phyloP scores from a whole-genome alignment of 345 rosid genomes.

The Euphorbia lathyris region DNA sequence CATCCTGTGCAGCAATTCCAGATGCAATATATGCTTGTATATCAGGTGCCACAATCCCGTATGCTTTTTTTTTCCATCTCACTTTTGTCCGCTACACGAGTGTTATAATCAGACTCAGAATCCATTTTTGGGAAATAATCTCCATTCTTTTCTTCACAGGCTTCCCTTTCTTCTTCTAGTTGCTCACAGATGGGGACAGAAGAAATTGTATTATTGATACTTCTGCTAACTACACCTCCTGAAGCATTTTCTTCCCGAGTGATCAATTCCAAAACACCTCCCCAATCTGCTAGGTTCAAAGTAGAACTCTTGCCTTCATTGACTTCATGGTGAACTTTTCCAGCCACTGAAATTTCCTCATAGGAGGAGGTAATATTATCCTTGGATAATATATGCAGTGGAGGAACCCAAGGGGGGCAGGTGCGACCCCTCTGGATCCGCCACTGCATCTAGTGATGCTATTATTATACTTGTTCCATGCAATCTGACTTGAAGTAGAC shows the following conservation, averaged over 20 bases:
- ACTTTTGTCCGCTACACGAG: constrained; percentile 20
- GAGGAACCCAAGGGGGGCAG: too few relatives aligned
- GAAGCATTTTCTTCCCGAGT: constrained; percentile 5
- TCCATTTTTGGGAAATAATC: constrained; percentile 15
- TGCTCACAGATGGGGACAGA: constrained; percentile 6
- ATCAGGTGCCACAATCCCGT: constrained; percentile 64
- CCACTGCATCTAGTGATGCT: background rate
- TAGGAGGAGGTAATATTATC: constrained; percentile 7
- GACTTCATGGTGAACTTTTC: constrained; percentile 12
- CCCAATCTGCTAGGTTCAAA: constrained; percentile 17
- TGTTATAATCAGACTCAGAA: constrained; percentile 12
- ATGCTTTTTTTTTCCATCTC: constrained; percentile 46
- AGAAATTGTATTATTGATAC: background rate
- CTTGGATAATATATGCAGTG: too few relatives aligned
- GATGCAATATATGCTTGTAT: constrained; percentile 74
- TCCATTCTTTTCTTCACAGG: constrained; percentile 21
- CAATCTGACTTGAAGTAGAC: background rate
- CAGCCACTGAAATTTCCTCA: constrained; percentile 13
- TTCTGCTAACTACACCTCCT: background rate
- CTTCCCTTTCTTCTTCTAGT: constrained; percentile 17
- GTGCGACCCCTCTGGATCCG: too few relatives aligned
- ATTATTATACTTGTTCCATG: background rate
- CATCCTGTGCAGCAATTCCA: constrained; percentile 43
- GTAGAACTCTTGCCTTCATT: constrained; percentile 14
- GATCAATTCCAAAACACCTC: too few relatives aligned